phyloP scores from a whole-genome alignment of 1,284 basidiomycete species.

The Inonotus obliquus region DNA sequence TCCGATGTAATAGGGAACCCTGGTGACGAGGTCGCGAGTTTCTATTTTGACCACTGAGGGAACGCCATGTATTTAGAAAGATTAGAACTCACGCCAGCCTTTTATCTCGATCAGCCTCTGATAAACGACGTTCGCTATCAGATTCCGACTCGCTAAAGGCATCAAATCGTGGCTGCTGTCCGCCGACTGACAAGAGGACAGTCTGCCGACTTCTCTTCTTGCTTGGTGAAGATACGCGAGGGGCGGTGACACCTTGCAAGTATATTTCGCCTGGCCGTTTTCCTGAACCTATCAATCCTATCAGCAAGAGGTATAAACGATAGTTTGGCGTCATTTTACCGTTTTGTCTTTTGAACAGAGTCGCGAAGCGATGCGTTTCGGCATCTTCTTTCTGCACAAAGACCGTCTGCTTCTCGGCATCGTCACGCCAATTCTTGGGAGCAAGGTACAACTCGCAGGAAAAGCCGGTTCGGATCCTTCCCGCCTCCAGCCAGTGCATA shows the following conservation, averaged over 20 bases:
- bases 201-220: neutral
- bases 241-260: neutral
- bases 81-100: conserved; percentile 49
- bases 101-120: conserved; percentile 62
- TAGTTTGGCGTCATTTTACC: neutral
- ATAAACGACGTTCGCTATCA: conserved; percentile 56
- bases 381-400: conserved; percentile 74
- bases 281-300: neutral
- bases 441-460: conserved; percentile 68
- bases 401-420: conserved; percentile 49
- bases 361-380: conserved; percentile 9
- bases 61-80: neutral
- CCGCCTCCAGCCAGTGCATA: conserved; percentile 68
- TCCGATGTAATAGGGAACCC: conserved; percentile 12
- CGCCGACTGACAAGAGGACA: neutral
- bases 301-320: neutral
- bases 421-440: conserved; percentile 52
- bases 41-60: neutral
- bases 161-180: neutral
- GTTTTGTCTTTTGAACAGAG: neutral
- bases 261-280: conserved; percentile 7
- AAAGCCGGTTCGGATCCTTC: conserved; percentile 47
- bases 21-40: conserved; percentile 10
- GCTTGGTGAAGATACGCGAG: neutral
- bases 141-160: conserved; percentile 44